Percentiles rank a stretch among this genome's conserved stretches.
phyloP scores from a whole-genome alignment of 805 yeast species.

The Cyberlindnera japonica region DNA sequence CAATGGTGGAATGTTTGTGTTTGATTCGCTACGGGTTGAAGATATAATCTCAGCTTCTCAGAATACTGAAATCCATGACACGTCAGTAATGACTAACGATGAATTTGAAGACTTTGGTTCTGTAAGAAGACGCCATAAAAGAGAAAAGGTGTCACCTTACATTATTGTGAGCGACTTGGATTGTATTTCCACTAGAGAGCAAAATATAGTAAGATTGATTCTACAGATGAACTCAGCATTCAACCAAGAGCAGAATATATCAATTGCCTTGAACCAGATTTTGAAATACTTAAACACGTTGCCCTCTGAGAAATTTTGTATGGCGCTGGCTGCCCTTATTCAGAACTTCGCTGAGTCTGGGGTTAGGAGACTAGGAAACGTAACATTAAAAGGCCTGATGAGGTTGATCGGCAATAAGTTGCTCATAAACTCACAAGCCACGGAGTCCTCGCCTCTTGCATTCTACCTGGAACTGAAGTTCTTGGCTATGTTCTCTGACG shows the following conservation, averaged over 20 bases:
- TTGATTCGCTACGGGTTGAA: constrained; percentile 14
- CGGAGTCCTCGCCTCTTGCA: constrained; percentile 40
- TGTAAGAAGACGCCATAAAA: constrained; percentile 19
- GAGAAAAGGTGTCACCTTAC: neutral
- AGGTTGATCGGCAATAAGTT: constrained; percentile 20
- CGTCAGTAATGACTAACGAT: neutral
- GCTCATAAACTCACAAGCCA: constrained; percentile 25
- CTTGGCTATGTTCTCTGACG: constrained; percentile 24
- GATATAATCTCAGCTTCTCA: neutral
- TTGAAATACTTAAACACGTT: constrained; percentile 13
- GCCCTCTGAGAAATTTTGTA: constrained; percentile 2
- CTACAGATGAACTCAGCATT: constrained; percentile 10
- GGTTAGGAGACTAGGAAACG: neutral
- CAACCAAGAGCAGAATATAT: constrained; percentile 2
- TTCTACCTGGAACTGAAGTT: constrained; percentile 33
- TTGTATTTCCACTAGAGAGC: constrained; percentile 14
- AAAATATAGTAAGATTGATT: constrained; percentile 7
- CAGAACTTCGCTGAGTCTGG: neutral
- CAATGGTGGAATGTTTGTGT: constrained; percentile 18
- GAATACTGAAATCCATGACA: neutral
- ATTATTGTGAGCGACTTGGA: constrained; percentile 10
- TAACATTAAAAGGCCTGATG: constrained; percentile 4
- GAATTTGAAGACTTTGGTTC: constrained; percentile 25
- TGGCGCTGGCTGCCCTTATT: neutral
- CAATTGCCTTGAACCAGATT: constrained; percentile 13